Evolutionary conservation across 306 rosid genomes (phyloP), one percentile per base, ranked within the genome.

Genomic region (Castanospermum australe): DNA sequence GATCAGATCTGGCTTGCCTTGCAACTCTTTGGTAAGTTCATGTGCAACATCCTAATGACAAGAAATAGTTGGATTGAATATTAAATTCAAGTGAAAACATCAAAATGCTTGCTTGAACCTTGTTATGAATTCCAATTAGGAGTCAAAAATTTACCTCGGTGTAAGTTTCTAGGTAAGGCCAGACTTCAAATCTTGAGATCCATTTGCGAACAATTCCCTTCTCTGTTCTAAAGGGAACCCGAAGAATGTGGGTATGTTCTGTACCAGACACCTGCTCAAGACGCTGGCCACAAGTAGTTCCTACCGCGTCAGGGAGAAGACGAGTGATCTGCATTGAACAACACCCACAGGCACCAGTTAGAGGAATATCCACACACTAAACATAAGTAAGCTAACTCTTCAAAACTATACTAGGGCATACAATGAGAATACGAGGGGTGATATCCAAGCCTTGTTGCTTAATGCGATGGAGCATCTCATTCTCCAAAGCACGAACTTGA

Each of bases 111-210:
- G 36, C 22, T 25, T 28, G 15, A 67, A 75, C 20, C 28, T 0
- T 71, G 63, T 54, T n/a, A n/a, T n/a, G n/a, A n/a, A n/a, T n/a
- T 1, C 7, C 8, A 64, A 20, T 36, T 56, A 42, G n/a, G 39
- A 62, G 47, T 52, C 3, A 50, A 50, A 70, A 2, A 8, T 54
- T 72, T 52, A 95, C 99, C 98, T 95, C 98, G 0, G 94, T 79
- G 86, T 84, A 95, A 59, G 90, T 95, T 76, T 93, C 96, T 52
- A 95, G 94, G 89, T 93, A 95, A 4, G 99, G 99, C 99, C 99
- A 95, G 87, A 95, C 99, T 88, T 95, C 99, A 6, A 95, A 95
- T 87, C 99, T 89, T 14, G 99, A 95, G 91, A 95, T 95, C 99
- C 99, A 95, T 81, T 83, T 89, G 63, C 99, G 98, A 85, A 93